phyloP scores from a whole-genome alignment of 1,284 basidiomycete genomes.

The Cryptococcus sp. region DNA sequence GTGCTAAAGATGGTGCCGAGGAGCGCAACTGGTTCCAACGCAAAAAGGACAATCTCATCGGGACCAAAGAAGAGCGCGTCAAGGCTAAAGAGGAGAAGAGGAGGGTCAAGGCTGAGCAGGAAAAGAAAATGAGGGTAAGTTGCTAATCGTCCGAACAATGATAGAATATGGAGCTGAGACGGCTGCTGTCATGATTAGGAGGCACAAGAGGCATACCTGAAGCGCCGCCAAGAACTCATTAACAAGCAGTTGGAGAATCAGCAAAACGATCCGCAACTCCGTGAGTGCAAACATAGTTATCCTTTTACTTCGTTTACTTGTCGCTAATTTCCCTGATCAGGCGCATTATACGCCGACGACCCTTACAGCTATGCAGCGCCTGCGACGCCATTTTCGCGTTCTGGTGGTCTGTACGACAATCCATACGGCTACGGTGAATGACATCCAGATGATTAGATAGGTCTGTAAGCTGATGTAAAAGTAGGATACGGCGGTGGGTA shows the following conservation, averaged over 20 bases:
- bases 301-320: too few species aligned
- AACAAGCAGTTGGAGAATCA: constrained; percentile 20
- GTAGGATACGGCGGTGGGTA: constrained; percentile 18
- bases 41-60: constrained; percentile 46
- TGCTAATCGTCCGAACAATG: too few species aligned
- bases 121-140: constrained; percentile 26
- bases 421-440: constrained; percentile 38
- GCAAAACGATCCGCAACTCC: constrained; percentile 31
- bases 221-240: constrained; percentile 38
- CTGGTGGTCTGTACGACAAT: constrained; percentile 25
- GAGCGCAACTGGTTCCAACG: constrained; percentile 42
- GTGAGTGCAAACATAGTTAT: too few species aligned
- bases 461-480: neutral
- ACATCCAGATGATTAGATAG: neutral
- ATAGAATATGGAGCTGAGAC: too few species aligned
- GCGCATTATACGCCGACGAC: constrained; percentile 25
- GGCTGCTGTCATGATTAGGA: constrained; percentile 15
- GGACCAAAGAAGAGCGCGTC: constrained; percentile 46
- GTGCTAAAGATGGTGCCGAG: constrained; percentile 5
- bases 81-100: constrained; percentile 34
- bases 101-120: constrained; percentile 22
- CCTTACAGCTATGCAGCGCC: constrained; percentile 39
- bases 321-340: constrained; percentile 10
- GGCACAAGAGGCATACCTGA: constrained; percentile 33
- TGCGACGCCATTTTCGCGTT: constrained; percentile 26